Percentiles rank a stretch among this genome's conserved stretches.
phyloP scores from a whole-genome alignment of 371 early-diverging fungal genomes.

The Amoeboaphelidium protococcarum region DNA sequence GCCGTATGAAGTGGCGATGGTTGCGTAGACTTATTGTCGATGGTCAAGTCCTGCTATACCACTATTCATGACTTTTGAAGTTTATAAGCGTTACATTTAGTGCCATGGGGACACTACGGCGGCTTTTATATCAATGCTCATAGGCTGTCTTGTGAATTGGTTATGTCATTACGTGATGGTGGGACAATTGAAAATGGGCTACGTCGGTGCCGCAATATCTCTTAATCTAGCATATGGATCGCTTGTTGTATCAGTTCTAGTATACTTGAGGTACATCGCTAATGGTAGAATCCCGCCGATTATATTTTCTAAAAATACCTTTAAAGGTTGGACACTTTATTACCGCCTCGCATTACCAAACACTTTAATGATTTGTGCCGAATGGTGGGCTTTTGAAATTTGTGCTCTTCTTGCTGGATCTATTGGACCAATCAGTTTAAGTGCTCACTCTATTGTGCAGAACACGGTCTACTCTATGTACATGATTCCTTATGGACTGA shows the following conservation, averaged over 20 bases:
- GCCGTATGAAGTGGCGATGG: not conserved
- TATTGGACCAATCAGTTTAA: not conserved
- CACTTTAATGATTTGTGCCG: not conserved
- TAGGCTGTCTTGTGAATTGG: not conserved
- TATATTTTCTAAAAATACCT: not conserved
- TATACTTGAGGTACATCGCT: not conserved
- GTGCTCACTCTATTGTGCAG: not conserved
- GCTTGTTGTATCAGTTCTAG: not conserved
- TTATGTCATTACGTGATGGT: not conserved
- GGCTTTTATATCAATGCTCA: not conserved
- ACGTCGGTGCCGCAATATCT: not conserved
- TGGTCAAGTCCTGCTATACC: not conserved
- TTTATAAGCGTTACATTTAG: not conserved
- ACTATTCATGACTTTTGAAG: not conserved
- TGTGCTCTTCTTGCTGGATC: not conserved
- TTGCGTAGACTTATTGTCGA: not conserved
- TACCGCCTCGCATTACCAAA: not conserved
- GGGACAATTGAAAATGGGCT: not conserved
- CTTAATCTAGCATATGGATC: not conserved
- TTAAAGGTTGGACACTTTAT: not conserved
- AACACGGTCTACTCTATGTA: not conserved
- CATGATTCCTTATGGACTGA: not conserved
- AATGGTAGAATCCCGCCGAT: not conserved
- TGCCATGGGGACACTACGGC: not conserved
- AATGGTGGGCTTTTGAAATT: constrained; percentile 1